Percentiles rank a stretch among this genome's conserved stretches.
Conservation (phyloP, 2,329 filamentous ascomycete species). For the Fusarium veterinarium region DNA sequence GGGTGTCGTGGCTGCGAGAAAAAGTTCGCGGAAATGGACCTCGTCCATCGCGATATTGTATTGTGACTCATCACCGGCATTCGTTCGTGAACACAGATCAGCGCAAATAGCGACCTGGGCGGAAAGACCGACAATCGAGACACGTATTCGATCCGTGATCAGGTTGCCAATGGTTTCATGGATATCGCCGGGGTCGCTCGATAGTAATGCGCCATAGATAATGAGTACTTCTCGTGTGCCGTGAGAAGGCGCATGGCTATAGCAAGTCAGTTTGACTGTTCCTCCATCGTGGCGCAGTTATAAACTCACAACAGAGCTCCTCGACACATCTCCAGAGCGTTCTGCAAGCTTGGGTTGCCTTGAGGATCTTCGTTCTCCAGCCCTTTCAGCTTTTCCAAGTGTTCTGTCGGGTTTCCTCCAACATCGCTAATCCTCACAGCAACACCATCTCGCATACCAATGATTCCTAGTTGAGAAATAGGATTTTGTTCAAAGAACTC, state of each 20-base stretch:
- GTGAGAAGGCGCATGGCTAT: slow-evolving; percentile 87
- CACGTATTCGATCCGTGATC: slow-evolving; percentile 84
- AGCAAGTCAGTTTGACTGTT: not conserved
- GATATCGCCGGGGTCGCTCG: slow-evolving; percentile 94
- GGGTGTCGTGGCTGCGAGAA: slow-evolving; percentile 89
- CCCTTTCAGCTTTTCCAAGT: slow-evolving; percentile 79
- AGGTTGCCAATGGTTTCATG: slow-evolving; percentile 87
- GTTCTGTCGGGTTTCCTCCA: slow-evolving; percentile 89
- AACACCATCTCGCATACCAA: slow-evolving; percentile 93
- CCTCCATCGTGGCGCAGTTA: not conserved
- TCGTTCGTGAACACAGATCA: slow-evolving; percentile 89
- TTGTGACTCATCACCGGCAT: slow-evolving; percentile 77
- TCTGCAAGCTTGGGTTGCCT: slow-evolving; percentile 86
- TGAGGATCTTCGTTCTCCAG: slow-evolving; percentile 75
- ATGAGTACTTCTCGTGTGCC: slow-evolving; percentile 94
- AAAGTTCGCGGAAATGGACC: slow-evolving; percentile 84
- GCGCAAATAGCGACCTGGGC: slow-evolving; percentile 93
- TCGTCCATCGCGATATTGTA: slow-evolving; percentile 87
- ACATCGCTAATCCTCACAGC: slow-evolving; percentile 88
- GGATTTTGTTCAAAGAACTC: slow-evolving; percentile 99
- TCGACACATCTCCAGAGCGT: slow-evolving; percentile 94
- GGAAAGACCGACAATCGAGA: slow-evolving; percentile 89
- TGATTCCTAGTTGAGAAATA: slow-evolving; percentile 91
- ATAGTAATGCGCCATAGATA: slow-evolving; percentile 89
- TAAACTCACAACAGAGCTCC: slow-evolving; percentile 80